phyloP scores from a whole-genome alignment of 139 green algal species.

The Chlamydomonas sp. region DNA sequence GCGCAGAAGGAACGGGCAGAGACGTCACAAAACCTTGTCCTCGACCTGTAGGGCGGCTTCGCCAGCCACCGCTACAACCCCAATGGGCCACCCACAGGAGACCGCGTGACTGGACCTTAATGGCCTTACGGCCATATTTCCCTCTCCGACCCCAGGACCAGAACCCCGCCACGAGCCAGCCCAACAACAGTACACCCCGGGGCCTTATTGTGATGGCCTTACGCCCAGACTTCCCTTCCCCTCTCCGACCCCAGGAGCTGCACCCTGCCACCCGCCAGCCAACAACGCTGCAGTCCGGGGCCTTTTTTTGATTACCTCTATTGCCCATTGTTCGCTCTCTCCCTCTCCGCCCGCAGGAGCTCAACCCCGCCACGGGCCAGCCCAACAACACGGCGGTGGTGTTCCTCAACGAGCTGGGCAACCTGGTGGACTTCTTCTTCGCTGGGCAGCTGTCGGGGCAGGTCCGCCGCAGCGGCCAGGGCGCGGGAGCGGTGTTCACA shows the following conservation, averaged over 20 bases:
- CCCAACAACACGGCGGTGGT: conserved; percentile 54
- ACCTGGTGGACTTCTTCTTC: conserved; percentile 78
- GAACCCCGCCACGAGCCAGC: conserved; percentile 26
- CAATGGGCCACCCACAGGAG: no score
- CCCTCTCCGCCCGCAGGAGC: neutral
- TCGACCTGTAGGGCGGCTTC: no score
- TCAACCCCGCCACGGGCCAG: conserved; percentile 32
- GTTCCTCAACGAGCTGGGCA: conserved; percentile 65
- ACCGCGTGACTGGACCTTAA: neutral
- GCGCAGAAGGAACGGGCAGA: no score
- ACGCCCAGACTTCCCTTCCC: neutral
- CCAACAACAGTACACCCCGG: no score
- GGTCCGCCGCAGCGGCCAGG: conserved; percentile 40
- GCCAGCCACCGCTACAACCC: no score
- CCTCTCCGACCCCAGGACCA: neutral
- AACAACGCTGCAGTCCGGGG: no score
- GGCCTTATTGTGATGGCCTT: neutral
- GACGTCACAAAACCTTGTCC: no score
- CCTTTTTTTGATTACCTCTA: no score
- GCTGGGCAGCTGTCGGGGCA: conserved; percentile 68
- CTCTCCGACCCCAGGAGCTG: neutral
- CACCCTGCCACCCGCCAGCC: no score
- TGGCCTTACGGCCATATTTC: neutral
- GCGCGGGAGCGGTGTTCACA: conserved; percentile 43
- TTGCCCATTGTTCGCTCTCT: no score